These are phyloP conservation scores for Tympanopsis confertula DNA, from an alignment of 2,329 filamentous ascomycete genomes.

Conservation along the genomic window DNA sequence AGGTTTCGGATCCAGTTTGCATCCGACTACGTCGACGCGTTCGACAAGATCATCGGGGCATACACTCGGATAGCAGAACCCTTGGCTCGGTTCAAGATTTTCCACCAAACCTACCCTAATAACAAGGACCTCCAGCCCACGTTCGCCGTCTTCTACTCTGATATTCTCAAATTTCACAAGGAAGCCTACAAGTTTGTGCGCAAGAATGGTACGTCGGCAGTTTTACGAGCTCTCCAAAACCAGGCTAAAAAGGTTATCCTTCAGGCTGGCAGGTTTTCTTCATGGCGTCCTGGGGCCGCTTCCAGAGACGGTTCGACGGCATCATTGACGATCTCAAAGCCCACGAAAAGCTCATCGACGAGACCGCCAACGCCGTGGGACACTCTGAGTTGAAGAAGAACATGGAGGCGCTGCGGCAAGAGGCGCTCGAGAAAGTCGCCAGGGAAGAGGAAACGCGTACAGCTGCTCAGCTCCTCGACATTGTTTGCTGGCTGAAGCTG, in stretches of 20 bases:
- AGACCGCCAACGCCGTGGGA: slow-evolving; percentile 17
- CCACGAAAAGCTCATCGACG: slow-evolving; percentile 17
- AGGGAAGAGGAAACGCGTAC: slow-evolving; percentile 10
- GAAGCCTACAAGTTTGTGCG: slow-evolving; percentile 31
- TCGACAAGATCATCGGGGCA: slow-evolving; percentile 26
- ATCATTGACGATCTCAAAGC: slow-evolving; percentile 19
- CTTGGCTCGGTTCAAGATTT: slow-evolving; percentile 22
- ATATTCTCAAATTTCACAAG: slow-evolving; percentile 35
- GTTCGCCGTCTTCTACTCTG: slow-evolving; percentile 28
- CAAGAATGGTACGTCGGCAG: slow-evolving; percentile 12
- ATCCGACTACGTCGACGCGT: slow-evolving; percentile 22
- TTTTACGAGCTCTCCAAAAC: slow-evolving; percentile 3
- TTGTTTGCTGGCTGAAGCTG: slow-evolving; percentile 15
- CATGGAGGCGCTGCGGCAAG: slow-evolving; percentile 11
- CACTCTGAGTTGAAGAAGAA: slow-evolving; percentile 10
- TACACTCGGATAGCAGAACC: slow-evolving; percentile 25
- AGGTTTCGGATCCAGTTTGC: slow-evolving; percentile 7
- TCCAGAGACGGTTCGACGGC: slow-evolving; percentile 17
- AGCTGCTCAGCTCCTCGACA: slow-evolving; percentile 10
- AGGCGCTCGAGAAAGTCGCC: slow-evolving; percentile 8
- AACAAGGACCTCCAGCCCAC: slow-evolving; percentile 24
- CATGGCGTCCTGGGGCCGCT: slow-evolving; percentile 22
- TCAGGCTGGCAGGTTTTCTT: slow-evolving; percentile 23
- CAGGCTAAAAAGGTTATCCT: slow-evolving; percentile 1
- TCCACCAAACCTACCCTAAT: slow-evolving; percentile 14